Conservation (phyloP, 805 yeast species). For the Wickerhamomyces bisporus region DNA sequence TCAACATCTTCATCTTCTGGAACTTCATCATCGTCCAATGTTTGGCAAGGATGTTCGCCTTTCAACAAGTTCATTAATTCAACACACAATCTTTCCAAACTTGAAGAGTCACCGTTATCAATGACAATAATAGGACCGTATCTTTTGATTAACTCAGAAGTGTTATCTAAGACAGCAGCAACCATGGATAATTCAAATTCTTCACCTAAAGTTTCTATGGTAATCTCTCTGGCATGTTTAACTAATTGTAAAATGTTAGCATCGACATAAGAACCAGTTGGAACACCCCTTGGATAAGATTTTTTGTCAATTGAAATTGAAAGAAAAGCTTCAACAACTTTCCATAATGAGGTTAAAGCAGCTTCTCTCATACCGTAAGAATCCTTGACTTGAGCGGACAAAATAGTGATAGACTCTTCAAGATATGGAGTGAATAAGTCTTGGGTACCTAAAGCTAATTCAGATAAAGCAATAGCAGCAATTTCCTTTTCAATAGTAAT, state of each 20-base stretch:
- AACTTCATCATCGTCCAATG: conserved; percentile 64
- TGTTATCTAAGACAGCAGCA: conserved; percentile 66
- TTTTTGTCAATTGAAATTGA: conserved; percentile 43
- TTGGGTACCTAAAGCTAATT: conserved; percentile 84
- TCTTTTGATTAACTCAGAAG: conserved; percentile 60
- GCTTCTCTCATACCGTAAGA: conserved; percentile 90
- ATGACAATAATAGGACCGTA: conserved; percentile 70
- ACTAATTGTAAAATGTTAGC: conserved; percentile 53
- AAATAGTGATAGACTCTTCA: conserved; percentile 58
- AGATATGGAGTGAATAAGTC: conserved; percentile 73
- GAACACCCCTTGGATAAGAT: conserved; percentile 59
- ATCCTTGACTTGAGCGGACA: conserved; percentile 70
- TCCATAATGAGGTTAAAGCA: conserved; percentile 80
- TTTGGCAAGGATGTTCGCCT: conserved; percentile 81
- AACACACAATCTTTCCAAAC: conserved; percentile 63
- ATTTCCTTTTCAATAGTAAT: conserved; percentile 93
- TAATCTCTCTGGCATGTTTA: conserved; percentile 59
- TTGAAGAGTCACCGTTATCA: conserved; percentile 50
- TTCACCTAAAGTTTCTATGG: conserved; percentile 59
- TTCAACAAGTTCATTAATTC: conserved; percentile 69
- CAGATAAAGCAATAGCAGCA: conserved; percentile 86
- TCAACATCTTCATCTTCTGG: conserved; percentile 53
- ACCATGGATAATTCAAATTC: conserved; percentile 86
- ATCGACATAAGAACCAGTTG: conserved; percentile 55
- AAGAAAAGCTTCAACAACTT: conserved; percentile 67